A percentile compares a stretch with the other conserved stretches of the same genome.
These are phyloP conservation scores for Rhododendron vialii DNA, from an alignment of 148 eudicot species.

Conservation along the genomic window DNA sequence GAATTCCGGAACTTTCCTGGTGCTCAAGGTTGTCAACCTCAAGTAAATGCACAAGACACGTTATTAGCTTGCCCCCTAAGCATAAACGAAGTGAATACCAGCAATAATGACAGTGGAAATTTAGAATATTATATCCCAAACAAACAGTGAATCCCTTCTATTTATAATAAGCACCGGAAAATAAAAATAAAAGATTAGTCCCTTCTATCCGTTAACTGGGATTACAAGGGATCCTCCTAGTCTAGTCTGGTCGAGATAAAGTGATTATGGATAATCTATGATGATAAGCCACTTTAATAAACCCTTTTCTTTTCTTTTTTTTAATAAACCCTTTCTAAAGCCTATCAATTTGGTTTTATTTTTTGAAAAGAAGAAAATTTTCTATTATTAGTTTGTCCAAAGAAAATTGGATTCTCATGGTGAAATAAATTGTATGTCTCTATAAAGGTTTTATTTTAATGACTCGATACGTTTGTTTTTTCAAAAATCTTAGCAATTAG, in stretches of 20 bases:
- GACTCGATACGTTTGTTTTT: not conserved
- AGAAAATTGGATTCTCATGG: not conserved
- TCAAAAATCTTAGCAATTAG: too few relatives aligned
- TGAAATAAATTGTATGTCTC: not conserved
- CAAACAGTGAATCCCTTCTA: not conserved
- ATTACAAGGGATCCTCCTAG: conserved; percentile 17
- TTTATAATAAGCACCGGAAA: not conserved
- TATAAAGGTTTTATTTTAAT: not conserved
- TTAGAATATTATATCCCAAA: not conserved
- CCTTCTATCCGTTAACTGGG: conserved; percentile 12
- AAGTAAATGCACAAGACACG: not conserved
- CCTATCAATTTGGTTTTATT: not conserved
- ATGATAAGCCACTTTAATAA: not conserved
- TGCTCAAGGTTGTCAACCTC: not conserved
- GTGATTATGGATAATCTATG: not conserved
- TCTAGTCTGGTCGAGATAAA: not conserved
- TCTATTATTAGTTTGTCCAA: not conserved
- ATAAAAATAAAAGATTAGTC: not conserved
- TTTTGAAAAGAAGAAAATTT: not conserved
- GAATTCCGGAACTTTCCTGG: not conserved
- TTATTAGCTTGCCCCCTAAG: not conserved
- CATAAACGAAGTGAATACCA: too few relatives aligned
- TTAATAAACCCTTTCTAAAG: not conserved
- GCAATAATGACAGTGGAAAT: not conserved
- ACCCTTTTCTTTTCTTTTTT: not conserved